These are phyloP conservation scores for Acanthamoeba divionensis DNA, from an alignment of 208 protist species.

Conservation along the genomic window DNA sequence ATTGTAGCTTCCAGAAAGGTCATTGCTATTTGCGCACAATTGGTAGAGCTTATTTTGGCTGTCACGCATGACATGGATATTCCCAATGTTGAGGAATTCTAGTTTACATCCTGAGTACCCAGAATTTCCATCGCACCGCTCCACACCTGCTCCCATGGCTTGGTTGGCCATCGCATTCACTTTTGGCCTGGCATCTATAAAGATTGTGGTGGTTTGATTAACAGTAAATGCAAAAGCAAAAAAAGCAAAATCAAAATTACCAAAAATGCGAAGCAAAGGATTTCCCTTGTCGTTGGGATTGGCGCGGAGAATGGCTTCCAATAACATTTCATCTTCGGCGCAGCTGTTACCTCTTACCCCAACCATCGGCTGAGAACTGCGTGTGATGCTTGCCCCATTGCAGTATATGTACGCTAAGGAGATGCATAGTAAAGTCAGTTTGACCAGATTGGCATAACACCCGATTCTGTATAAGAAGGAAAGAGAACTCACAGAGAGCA, in stretches of 20 bases:
- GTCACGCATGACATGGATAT: slow-evolving; percentile 48
- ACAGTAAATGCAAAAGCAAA: no score
- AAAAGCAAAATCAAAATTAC: no score
- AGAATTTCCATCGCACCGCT: not conserved
- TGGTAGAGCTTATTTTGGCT: slow-evolving; percentile 24
- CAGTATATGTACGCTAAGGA: slow-evolving; percentile 16
- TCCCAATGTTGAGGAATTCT: slow-evolving; percentile 43
- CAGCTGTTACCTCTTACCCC: slow-evolving; percentile 28
- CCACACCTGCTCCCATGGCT: slow-evolving; percentile 22
- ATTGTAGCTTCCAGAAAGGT: no score
- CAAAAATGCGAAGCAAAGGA: not conserved
- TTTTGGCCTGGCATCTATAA: not conserved
- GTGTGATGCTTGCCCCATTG: slow-evolving; percentile 10
- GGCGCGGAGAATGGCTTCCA: not conserved
- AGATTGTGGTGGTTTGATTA: no score
- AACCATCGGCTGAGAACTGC: slow-evolving; percentile 5
- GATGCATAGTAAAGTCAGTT: no score
- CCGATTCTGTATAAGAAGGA: not conserved
- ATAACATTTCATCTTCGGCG: not conserved
- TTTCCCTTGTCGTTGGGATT: slow-evolving; percentile 3
- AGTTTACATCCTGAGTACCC: no score
- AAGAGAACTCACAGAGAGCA: not conserved
- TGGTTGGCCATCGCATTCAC: slow-evolving; percentile 47
- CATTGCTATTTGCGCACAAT: not conserved
- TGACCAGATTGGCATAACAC: no score